Percentiles rank a stretch among this genome's conserved stretches.
Evolutionary conservation across 176 grass and related monocot species (phyloP).

Genomic region (Triticum dicoccoides): DNA sequence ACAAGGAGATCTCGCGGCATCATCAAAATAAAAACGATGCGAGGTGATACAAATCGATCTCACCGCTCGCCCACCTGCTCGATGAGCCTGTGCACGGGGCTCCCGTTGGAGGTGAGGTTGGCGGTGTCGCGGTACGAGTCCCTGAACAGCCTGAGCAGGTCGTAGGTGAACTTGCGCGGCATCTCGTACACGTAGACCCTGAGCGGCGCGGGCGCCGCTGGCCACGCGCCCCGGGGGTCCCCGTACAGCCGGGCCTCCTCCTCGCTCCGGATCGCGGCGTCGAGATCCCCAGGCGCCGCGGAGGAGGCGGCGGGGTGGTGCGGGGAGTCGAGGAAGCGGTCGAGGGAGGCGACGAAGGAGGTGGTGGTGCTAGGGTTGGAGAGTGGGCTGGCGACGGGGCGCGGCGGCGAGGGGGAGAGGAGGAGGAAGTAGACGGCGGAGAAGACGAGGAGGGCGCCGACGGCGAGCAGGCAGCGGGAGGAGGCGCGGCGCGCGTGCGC

Average conservation of each 20-base stretch:
- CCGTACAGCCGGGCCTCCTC: slow-evolving; percentile 60
- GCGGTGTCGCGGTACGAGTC: slow-evolving; percentile 74
- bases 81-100: slow-evolving; percentile 93
- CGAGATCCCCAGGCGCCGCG: slow-evolving; percentile 17
- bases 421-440: slow-evolving; percentile 39
- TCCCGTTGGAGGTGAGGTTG: slow-evolving; percentile 97
- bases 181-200: slow-evolving; percentile 97
- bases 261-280: slow-evolving; percentile 42
- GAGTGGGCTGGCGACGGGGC: not conserved
- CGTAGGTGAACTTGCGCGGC: slow-evolving; percentile 93
- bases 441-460: slow-evolving; percentile 30
- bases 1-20: not conserved
- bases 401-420: slow-evolving; percentile 32
- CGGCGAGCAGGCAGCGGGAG: slow-evolving; percentile 43
- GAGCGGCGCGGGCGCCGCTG: slow-evolving; percentile 44
- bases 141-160: slow-evolving; percentile 84
- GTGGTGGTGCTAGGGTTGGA: slow-evolving; percentile 31
- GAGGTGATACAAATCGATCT: not conserved
- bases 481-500: slow-evolving; percentile 48
- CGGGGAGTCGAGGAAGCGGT: slow-evolving; percentile 58
- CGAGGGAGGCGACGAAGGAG: slow-evolving; percentile 55
- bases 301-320: slow-evolving; percentile 19
- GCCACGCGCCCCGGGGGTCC: slow-evolving; percentile 46
- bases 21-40: not conserved
- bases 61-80: slow-evolving; percentile 67